A percentile compares a stretch with the other conserved stretches of the same genome.
Evolutionary conservation across 208 protist genomes (phyloP).

Genomic region (Tritrichomonas foetus): DNA sequence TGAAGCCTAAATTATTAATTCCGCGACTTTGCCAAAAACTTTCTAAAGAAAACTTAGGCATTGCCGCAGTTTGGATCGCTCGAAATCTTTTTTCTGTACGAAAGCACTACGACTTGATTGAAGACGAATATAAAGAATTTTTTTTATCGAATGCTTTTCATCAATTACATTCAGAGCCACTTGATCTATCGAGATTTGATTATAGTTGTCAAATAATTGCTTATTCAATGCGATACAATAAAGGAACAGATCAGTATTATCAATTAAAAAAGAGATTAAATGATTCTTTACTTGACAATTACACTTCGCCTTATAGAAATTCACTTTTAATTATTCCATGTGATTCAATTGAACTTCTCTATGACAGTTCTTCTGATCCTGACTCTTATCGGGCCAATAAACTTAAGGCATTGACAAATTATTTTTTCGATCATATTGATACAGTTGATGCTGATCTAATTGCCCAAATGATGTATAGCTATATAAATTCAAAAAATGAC

Average conservation of each 20-base stretch:
- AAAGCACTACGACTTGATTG: neutral
- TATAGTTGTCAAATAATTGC: neutral
- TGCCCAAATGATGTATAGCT: neutral
- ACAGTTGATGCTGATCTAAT: neutral
- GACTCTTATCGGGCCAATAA: neutral
- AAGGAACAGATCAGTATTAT: too few species aligned
- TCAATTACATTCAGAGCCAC: neutral
- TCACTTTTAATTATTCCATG: too few species aligned
- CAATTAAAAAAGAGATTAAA: too few species aligned
- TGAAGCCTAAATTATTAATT: neutral
- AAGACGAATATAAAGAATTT: neutral
- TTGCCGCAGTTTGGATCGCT: neutral
- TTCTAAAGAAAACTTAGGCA: neutral
- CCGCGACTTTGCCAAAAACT: too few species aligned
- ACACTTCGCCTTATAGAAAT: too few species aligned
- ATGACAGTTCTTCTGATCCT: neutral
- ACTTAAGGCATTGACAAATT: neutral
- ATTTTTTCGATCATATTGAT: neutral
- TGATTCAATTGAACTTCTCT: too few species aligned
- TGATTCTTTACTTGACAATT: too few species aligned
- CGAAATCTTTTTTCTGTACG: neutral
- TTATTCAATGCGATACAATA: too few species aligned
- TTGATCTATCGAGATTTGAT: neutral
- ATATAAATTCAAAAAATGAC: neutral
- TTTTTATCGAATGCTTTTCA: neutral